Percentiles rank a stretch among this genome's conserved stretches.
Conservation (phyloP, 2,329 filamentous ascomycete species). For the Geosmithia morbida region DNA sequence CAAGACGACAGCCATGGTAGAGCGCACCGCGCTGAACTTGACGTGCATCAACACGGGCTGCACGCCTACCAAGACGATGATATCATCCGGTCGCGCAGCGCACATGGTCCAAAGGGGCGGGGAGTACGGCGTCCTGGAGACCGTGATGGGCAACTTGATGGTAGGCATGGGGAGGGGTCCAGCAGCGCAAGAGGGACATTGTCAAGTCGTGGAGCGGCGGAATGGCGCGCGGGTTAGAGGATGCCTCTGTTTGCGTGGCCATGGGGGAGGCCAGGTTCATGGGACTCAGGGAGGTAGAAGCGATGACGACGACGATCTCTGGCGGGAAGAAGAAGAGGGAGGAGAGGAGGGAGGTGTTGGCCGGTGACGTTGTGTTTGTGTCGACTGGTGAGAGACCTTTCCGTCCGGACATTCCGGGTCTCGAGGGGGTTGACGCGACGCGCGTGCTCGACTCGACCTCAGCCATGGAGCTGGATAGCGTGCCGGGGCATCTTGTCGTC, state of each 20-base stretch:
- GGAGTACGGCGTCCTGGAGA: constrained; percentile 27
- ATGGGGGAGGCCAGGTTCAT: constrained; percentile 29
- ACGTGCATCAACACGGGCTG: constrained; percentile 41
- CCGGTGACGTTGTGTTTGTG: constrained; percentile 26
- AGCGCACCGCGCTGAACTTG: constrained; percentile 33
- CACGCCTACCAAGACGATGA: constrained; percentile 42
- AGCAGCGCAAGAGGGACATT: constrained; percentile 37
- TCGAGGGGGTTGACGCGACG: constrained; percentile 17
- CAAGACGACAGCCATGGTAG: constrained; percentile 29
- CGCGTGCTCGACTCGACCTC: constrained; percentile 30
- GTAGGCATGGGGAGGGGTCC: constrained; percentile 33
- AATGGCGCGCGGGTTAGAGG: constrained; percentile 24
- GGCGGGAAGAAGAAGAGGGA: constrained; percentile 5
- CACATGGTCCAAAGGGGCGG: constrained; percentile 24
- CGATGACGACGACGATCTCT: constrained; percentile 9
- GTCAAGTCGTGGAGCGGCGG: constrained; percentile 32
- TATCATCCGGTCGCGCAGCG: constrained; percentile 34
- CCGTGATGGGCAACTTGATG: constrained; percentile 12
- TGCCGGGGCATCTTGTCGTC: constrained; percentile 32
- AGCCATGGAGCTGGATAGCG: constrained; percentile 27
- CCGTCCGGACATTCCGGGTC: constrained; percentile 18
- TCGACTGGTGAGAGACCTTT: constrained; percentile 29
- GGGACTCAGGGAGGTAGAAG: constrained; percentile 20
- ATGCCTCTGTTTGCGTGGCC: constrained; percentile 26
- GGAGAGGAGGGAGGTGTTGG: constrained; percentile 15